Conservation (phyloP, 83 land plant genomes). For the Picea engelmannii region DNA sequence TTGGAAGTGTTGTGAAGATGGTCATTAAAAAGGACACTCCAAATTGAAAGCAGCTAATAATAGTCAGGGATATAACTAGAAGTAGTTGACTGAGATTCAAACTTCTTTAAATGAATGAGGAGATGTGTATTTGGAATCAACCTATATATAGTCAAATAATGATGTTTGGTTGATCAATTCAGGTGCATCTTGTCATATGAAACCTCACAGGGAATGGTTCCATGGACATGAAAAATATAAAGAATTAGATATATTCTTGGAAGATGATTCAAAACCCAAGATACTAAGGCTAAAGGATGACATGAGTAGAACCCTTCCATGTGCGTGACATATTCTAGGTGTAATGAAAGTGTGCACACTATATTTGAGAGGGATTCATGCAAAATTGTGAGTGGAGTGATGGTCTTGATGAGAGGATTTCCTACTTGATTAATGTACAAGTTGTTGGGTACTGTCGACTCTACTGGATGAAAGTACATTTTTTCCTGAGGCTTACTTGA, state of each 20-base stretch:
- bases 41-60: too few relatives aligned
- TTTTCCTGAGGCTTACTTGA: not conserved
- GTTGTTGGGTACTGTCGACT: not conserved
- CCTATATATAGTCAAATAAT: too few relatives aligned
- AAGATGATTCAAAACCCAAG: not conserved
- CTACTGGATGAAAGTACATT: not conserved
- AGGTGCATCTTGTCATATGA: too few relatives aligned
- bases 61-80: too few relatives aligned
- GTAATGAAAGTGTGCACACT: not conserved
- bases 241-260: not conserved
- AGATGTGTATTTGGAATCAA: too few relatives aligned
- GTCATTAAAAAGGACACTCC: too few relatives aligned
- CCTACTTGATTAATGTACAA: not conserved
- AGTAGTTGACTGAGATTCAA: too few relatives aligned
- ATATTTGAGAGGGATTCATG: not conserved
- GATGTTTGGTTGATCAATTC: too few relatives aligned
- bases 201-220: not conserved
- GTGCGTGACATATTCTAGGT: not conserved
- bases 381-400: not conserved
- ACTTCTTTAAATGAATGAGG: too few relatives aligned
- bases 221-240: not conserved
- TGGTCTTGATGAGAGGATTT: not conserved
- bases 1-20: too few relatives aligned
- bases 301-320: not conserved
- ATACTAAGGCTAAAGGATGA: not conserved